Percentiles rank a stretch among this genome's conserved stretches.
Evolutionary conservation across 139 green algal genomes (phyloP).

Genomic region (Edaphochlamys debaryana): DNA sequence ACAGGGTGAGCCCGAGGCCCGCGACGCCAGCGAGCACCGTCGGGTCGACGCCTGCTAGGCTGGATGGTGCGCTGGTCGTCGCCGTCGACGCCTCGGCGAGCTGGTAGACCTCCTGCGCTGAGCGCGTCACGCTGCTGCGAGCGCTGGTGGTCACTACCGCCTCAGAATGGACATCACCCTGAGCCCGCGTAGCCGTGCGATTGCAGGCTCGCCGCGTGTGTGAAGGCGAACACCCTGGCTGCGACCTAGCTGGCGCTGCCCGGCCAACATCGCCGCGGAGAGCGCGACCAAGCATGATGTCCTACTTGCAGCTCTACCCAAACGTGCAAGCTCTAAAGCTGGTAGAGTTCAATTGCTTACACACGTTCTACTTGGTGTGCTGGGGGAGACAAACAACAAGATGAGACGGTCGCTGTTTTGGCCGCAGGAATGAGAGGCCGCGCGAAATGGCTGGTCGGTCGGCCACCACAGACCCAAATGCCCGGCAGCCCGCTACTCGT

Average conservation of each 20-base stretch:
- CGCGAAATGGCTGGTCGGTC: no score
- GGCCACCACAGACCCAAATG: no score
- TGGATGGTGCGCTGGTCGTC: neutral
- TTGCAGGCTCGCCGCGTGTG: neutral
- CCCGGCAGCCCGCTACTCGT: no score
- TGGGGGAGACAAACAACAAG: no score
- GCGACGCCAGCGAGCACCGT: slow-evolving; percentile 28
- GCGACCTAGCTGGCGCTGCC: neutral
- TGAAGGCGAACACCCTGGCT: neutral
- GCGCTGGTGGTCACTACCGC: neutral
- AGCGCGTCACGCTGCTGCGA: no score
- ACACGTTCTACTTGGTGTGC: no score
- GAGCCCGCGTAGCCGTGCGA: neutral
- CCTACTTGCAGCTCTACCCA: no score
- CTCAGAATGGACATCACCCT: neutral
- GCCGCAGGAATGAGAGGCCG: no score
- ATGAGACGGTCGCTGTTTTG: no score
- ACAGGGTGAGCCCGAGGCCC: slow-evolving; percentile 24
- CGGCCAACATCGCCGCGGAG: neutral
- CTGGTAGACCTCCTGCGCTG: slow-evolving; percentile 10
- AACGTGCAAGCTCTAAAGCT: no score
- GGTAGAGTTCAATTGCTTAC: no score
- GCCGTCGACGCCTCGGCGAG: slow-evolving; percentile 20
- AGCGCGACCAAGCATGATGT: neutral
- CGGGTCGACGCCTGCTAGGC: slow-evolving; percentile 20